Percentiles rank a stretch among this genome's conserved stretches.
These are phyloP conservation scores for Pseudodiploospora longispora DNA, from an alignment of 2,329 filamentous ascomycete species.

Conservation along the genomic window DNA sequence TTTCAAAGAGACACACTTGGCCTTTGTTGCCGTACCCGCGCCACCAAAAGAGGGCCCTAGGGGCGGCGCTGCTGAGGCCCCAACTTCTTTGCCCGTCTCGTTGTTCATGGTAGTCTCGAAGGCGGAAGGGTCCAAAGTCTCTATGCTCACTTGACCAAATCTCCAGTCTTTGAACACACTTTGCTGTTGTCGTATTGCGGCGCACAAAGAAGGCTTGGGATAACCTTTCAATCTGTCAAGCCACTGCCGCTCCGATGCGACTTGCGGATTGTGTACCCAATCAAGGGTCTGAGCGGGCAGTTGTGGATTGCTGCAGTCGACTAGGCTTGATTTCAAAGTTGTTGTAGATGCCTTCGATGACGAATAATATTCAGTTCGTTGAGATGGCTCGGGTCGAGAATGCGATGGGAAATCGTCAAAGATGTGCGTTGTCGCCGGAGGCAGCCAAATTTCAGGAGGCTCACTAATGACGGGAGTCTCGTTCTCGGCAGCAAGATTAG, in stretches of 20 bases:
- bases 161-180: slow-evolving; percentile 62
- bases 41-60: slow-evolving; percentile 48
- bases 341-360: slow-evolving; percentile 7
- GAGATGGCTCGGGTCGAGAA: slow-evolving; percentile 18
- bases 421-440: slow-evolving; percentile 38
- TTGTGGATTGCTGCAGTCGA: slow-evolving; percentile 42
- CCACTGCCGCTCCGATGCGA: slow-evolving; percentile 32
- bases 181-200: slow-evolving; percentile 38
- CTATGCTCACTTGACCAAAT: slow-evolving; percentile 68
- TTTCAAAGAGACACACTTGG: slow-evolving; percentile 64
- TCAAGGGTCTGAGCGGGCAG: slow-evolving; percentile 17
- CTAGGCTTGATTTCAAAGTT: slow-evolving; percentile 23
- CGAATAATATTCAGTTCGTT: slow-evolving; percentile 6
- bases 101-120: slow-evolving; percentile 24
- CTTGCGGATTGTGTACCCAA: slow-evolving; percentile 27
- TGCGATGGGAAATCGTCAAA: slow-evolving; percentile 50
- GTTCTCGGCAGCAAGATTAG: slow-evolving; percentile 22
- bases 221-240: slow-evolving; percentile 31
- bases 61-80: slow-evolving; percentile 41
- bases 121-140: slow-evolving; percentile 64
- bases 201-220: slow-evolving; percentile 33
- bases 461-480: slow-evolving; percentile 7
- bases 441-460: slow-evolving; percentile 39
- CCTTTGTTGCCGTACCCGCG: slow-evolving; percentile 72
- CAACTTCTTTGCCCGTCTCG: slow-evolving; percentile 31